These are phyloP conservation scores for Tripterygium wilfordii DNA, from an alignment of 177 flowering plant genomes.

Conservation along the genomic window DNA sequence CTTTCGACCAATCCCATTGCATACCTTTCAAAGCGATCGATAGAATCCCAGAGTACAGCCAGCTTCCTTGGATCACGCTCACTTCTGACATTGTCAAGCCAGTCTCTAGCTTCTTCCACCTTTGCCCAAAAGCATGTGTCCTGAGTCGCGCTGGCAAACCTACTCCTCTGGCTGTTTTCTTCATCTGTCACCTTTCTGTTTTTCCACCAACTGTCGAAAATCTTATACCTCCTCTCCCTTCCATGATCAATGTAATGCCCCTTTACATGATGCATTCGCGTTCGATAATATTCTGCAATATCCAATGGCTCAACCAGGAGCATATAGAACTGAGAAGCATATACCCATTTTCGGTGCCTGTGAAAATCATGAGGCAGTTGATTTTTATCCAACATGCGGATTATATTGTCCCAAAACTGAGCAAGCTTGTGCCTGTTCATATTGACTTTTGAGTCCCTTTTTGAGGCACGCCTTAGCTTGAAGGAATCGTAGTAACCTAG, in stretches of 20 bases:
- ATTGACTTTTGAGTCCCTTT: slow-evolving; percentile 35
- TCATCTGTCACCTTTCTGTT: slow-evolving; percentile 20
- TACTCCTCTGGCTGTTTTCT: slow-evolving; percentile 36
- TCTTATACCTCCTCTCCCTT: slow-evolving; percentile 51
- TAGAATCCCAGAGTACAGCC: slow-evolving; percentile 28
- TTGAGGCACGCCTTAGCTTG: slow-evolving; percentile 41
- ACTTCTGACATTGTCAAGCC: slow-evolving; percentile 24
- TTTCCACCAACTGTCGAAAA: slow-evolving; percentile 83
- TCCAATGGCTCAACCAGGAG: slow-evolving; percentile 85
- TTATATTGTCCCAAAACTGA: slow-evolving; percentile 52
- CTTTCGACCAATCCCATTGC: slow-evolving; percentile 40
- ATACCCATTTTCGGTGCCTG: slow-evolving; percentile 72
- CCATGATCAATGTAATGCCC: slow-evolving; percentile 64
- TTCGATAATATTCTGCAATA: slow-evolving; percentile 66
- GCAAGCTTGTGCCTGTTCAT: slow-evolving; percentile 44
- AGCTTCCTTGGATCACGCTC: slow-evolving; percentile 28
- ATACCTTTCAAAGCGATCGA: slow-evolving; percentile 47
- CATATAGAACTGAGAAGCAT: slow-evolving; percentile 56
- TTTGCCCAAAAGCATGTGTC: slow-evolving; percentile 87
- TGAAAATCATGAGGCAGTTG: slow-evolving; percentile 64
- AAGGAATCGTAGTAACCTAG: slow-evolving; percentile 79
- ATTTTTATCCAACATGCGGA: slow-evolving; percentile 49
- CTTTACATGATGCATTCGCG: slow-evolving; percentile 25
- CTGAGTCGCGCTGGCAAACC: slow-evolving; percentile 62
- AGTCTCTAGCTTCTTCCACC: slow-evolving; percentile 73